phyloP scores from a whole-genome alignment of 1,284 basidiomycete species.

The Thelephora terrestris region DNA sequence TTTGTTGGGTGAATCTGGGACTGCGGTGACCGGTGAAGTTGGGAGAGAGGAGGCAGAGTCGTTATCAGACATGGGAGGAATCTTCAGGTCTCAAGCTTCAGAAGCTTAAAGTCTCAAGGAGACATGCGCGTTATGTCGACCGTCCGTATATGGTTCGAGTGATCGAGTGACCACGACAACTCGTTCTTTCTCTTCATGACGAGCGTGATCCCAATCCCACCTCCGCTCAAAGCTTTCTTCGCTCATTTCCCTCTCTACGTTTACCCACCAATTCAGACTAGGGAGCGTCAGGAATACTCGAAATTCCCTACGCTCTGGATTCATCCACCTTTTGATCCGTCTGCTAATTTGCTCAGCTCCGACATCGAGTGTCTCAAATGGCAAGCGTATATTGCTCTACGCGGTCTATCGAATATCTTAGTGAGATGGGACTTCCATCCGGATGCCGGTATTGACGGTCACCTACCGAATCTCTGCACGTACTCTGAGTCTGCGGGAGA shows the following conservation, averaged over 20 bases:
- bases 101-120: too few relatives aligned
- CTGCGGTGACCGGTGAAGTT: constrained; percentile 11
- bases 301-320: constrained; percentile 54
- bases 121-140: constrained; percentile 10
- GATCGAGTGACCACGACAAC: constrained; percentile 48
- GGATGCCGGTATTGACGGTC: constrained; percentile 55
- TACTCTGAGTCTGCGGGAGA: constrained; percentile 28
- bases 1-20: constrained; percentile 15
- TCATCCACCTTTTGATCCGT: constrained; percentile 25
- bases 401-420: constrained; percentile 39
- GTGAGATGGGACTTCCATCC: constrained; percentile 57
- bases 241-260: constrained; percentile 46
- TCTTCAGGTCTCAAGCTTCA: too few relatives aligned
- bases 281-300: constrained; percentile 14
- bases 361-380: constrained; percentile 80
- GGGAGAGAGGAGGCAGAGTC: constrained; percentile 14
- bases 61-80: constrained; percentile 12
- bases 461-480: constrained; percentile 54
- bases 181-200: constrained; percentile 31
- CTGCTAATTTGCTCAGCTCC: constrained; percentile 38
- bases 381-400: constrained; percentile 73
- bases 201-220: constrained; percentile 15
- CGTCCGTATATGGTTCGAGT: constrained; percentile 12
- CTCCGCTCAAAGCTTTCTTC: constrained; percentile 37
- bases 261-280: constrained; percentile 31